Conservation (phyloP, 169 alveolate genomes). For the Eimeria zaria region DNA sequence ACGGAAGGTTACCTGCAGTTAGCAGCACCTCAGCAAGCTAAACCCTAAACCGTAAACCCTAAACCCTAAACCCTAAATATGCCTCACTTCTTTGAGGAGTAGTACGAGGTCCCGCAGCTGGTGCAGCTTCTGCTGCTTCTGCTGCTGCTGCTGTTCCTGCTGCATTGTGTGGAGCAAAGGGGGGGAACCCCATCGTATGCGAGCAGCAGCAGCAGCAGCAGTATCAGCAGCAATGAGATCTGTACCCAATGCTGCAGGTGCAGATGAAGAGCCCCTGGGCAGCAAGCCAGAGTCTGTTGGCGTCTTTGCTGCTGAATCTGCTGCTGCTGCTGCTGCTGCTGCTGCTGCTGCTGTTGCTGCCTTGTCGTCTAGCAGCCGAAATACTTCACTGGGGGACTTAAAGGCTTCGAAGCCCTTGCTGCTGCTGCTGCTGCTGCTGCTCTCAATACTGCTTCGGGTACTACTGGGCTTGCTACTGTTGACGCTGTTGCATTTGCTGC, state of each 20-base stretch:
- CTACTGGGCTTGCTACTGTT: neutral
- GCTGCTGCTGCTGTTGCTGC: conserved; percentile 30
- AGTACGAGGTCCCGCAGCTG: conserved; percentile 62
- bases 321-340: conserved; percentile 47
- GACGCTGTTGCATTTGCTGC: neutral
- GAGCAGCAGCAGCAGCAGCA: conserved; percentile 37
- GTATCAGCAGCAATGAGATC: neutral
- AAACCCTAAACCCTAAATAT: neutral
- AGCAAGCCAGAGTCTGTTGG: neutral
- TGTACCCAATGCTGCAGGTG: neutral
- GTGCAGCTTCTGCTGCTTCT: conserved; percentile 20
- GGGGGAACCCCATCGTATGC: conserved; percentile 31
- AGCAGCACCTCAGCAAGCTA: neutral
- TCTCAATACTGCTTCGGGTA: neutral
- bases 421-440: conserved; percentile 33
- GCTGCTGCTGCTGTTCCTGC: conserved; percentile 21
- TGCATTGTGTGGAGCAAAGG: conserved; percentile 8
- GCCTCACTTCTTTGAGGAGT: conserved; percentile 15
- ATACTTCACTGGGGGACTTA: neutral
- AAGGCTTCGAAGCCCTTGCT: neutral
- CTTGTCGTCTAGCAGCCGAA: neutral
- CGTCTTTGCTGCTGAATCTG: conserved; percentile 20
- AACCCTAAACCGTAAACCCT: conserved; percentile 1
- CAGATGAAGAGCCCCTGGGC: conserved; percentile 14
- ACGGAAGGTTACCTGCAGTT: neutral